A percentile compares a stretch with the other conserved stretches of the same genome.
Conservation (phyloP, 768 basidiomycete genomes). For the Boletus reticuloceps region DNA sequence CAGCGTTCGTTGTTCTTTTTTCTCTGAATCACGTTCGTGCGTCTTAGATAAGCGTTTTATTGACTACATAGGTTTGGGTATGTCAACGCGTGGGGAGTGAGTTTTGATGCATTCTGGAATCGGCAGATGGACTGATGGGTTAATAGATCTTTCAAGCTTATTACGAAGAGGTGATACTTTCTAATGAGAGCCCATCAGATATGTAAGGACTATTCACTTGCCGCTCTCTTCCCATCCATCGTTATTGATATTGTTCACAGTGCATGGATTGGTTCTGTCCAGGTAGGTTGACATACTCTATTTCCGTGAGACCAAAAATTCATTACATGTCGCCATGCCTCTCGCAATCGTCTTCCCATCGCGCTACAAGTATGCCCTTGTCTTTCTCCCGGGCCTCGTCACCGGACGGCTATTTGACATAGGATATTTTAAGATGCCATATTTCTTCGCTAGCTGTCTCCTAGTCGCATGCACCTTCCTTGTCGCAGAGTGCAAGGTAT, state of each 20-base stretch:
- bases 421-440: constrained; percentile 58
- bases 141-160: constrained; percentile 69
- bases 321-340: not conserved
- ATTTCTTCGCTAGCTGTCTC: constrained; percentile 44
- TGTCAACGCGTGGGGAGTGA: constrained; percentile 73
- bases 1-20: constrained; percentile 36
- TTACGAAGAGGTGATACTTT: constrained; percentile 56
- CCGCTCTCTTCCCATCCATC: not conserved
- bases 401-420: constrained; percentile 72
- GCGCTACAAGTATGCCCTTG: constrained; percentile 52
- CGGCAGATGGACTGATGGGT: not conserved
- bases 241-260: constrained; percentile 34
- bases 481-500: constrained; percentile 65
- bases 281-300: constrained; percentile 38
- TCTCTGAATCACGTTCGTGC: not conserved
- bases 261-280: constrained; percentile 79
- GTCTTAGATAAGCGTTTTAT: not conserved
- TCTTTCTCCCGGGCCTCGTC: constrained; percentile 60
- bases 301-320: not conserved
- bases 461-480: constrained; percentile 60
- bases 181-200: constrained; percentile 50
- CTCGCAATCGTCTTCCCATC: not conserved
- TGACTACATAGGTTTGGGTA: constrained; percentile 53
- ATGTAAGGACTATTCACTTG: constrained; percentile 43
- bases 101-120: constrained; percentile 14